Evolutionary conservation across 805 yeast genomes (phyloP), one percentile per base, ranked within the genome.

Genomic region (Tetrapisispora nanseiensis): DNA sequence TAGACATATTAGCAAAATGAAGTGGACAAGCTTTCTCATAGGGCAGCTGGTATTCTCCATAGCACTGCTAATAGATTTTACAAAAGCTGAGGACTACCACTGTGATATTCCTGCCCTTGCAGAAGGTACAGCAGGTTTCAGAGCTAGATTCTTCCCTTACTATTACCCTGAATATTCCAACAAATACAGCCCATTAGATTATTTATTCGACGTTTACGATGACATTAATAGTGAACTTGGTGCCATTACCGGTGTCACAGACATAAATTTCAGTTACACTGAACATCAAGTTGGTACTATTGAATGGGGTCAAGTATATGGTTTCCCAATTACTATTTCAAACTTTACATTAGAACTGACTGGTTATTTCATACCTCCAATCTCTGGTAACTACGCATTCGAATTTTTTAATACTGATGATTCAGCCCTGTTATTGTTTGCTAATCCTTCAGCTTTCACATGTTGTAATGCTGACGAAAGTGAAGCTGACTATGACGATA

Each of bases 341-440:
- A 55, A 56, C 40, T 46, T 52, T 30, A 46, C 58, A 13, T 35
- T 59, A 39, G 59, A 51, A 42, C 42, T 54, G 21, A 54, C 56
- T n/a, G 61, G 61, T 38, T 60, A 52, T 37, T 54, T 52, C 46
- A 20, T 45, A 16, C 61, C 69, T n/a, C 43, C 49, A 2, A 46
- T 37, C 16, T 44, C 60, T 20, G 70, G 70, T 47, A 39, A 48
- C 3, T 66, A 63, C 39, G 47, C 48, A 1, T 51, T 65, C 31
- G 21, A 38, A 6, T 41, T 63, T 22, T 30, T 34, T 6, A 30
- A 31, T 10, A 52, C 56, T 20, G 69, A 66, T 52, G 68, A 66
- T 45, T 51, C 55, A 18, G 63, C 54, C 12, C 46, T 53, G 47
- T 46, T 63, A 10, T 52, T 54, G 37, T 45, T 64, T 46, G 69